phyloP scores from a whole-genome alignment of 2,329 filamentous ascomycete genomes.

The Escovopsis sp. region DNA sequence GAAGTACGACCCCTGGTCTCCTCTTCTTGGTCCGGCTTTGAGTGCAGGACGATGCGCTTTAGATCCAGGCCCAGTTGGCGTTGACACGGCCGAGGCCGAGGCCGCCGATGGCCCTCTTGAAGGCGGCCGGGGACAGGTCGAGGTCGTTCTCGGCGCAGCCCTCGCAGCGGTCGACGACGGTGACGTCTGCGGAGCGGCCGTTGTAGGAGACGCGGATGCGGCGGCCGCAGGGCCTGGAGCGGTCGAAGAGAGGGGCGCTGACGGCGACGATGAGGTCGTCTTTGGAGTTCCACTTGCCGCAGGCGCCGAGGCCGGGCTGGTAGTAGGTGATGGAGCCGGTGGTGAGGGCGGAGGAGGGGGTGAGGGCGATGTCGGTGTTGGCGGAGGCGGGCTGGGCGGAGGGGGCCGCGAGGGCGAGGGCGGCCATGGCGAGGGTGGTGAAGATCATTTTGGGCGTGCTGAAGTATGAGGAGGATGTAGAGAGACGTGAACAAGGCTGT shows the following conservation, averaged over 20 bases:
- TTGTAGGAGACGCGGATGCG: constrained; percentile 46
- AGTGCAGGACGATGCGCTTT: neutral
- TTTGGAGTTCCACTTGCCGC: constrained; percentile 41
- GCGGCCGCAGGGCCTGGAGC: constrained; percentile 42
- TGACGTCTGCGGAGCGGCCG: constrained; percentile 37
- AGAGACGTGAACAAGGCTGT: neutral
- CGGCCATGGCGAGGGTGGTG: constrained; percentile 3
- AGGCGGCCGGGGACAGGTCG: constrained; percentile 32
- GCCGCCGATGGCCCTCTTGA: constrained; percentile 26
- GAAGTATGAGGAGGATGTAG: neutral
- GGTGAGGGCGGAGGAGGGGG: neutral
- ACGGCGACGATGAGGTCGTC: constrained; percentile 51
- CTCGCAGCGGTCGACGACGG: constrained; percentile 52
- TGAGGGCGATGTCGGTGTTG: constrained; percentile 26
- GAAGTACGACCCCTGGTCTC: too few relatives aligned
- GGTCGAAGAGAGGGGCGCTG: constrained; percentile 52
- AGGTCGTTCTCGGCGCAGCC: constrained; percentile 32
- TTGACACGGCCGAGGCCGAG: constrained; percentile 11
- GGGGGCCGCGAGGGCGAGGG: constrained; percentile 3
- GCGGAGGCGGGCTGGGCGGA: neutral
- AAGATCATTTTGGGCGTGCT: constrained; percentile 4
- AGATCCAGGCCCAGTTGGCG: constrained; percentile 15
- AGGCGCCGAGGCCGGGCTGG: constrained; percentile 50
- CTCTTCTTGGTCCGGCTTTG: too few relatives aligned
- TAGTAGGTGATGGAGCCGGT: constrained; percentile 36